These are phyloP conservation scores for Mucor plumbeus DNA, from an alignment of 371 early-diverging fungal species.

Conservation along the genomic window DNA sequence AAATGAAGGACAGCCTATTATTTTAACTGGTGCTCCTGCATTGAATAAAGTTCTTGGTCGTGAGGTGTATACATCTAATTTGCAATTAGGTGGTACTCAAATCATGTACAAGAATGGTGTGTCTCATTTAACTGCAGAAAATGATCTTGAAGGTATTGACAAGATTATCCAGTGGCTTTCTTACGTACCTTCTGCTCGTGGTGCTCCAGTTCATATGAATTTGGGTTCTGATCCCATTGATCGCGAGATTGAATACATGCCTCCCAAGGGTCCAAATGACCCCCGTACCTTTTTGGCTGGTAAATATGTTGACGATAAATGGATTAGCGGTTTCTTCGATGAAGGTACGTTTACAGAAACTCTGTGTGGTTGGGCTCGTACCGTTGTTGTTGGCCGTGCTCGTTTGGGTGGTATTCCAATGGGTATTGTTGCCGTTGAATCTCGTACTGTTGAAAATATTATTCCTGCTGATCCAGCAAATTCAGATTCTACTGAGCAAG, in stretches of 20 bases:
- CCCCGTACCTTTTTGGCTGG: constrained; percentile 92
- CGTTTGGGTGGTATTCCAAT: constrained; percentile 96
- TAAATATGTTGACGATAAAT: constrained; percentile 67
- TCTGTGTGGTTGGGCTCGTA: constrained; percentile 69
- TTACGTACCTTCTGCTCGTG: constrained; percentile 81
- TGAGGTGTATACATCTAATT: constrained; percentile 97
- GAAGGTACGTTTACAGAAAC: constrained; percentile 89
- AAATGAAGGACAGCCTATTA: constrained; percentile 97
- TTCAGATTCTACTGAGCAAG: constrained; percentile 87
- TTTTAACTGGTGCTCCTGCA: constrained; percentile 97
- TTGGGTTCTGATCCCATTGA: constrained; percentile 68
- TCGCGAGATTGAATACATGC: constrained; percentile 76
- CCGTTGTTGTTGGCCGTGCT: constrained; percentile 89
- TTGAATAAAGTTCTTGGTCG: constrained; percentile 98
- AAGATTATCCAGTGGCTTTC: constrained; percentile 96
- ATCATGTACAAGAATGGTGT: constrained; percentile 99
- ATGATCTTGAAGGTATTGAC: constrained; percentile 92
- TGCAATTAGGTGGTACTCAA: constrained; percentile 98
- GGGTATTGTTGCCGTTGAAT: constrained; percentile 98
- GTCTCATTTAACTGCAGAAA: constrained; percentile 93
- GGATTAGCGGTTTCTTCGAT: constrained; percentile 93
- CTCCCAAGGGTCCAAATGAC: constrained; percentile 87
- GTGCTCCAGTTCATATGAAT: constrained; percentile 66
- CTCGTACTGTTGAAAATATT: constrained; percentile 88
- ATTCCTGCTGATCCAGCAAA: constrained; percentile 96